Evolutionary conservation across 2,329 filamentous ascomycete species (phyloP).

Genomic region (Kalmusia sp.): DNA sequence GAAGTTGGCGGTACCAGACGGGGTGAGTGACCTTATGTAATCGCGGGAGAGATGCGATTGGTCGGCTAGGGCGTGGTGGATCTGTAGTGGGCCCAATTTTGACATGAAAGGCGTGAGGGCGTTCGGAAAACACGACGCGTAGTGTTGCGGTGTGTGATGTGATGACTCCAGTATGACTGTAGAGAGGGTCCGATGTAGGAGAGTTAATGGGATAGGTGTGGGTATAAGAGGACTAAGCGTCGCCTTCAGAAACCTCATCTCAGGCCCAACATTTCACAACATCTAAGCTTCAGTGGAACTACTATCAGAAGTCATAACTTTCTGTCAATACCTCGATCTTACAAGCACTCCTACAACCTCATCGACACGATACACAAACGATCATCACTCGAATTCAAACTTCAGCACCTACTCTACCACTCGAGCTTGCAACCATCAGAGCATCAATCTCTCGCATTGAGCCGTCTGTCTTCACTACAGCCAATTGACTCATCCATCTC

Average conservation of each 20-base stretch:
- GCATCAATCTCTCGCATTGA: no score
- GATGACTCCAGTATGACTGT: slow-evolving; percentile 1
- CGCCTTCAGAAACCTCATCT: neutral
- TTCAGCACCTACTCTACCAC: no score
- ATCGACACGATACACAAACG: no score
- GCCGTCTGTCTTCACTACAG: no score
- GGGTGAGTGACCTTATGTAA: neutral
- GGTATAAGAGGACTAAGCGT: neutral
- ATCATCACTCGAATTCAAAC: no score
- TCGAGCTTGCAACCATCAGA: no score
- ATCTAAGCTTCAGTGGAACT: no score
- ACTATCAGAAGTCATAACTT: no score
- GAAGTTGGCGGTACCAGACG: neutral
- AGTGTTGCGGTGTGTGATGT: neutral
- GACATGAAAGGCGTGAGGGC: slow-evolving; percentile 15
- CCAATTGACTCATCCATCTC: neutral
- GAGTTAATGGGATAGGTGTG: neutral
- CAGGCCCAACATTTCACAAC: neutral
- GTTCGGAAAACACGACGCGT: slow-evolving; percentile 3
- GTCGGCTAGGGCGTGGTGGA: neutral
- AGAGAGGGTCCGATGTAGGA: neutral
- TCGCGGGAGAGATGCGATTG: slow-evolving; percentile 5
- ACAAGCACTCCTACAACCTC: no score
- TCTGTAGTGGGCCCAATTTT: slow-evolving; percentile 3
- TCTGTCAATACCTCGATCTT: no score